These are phyloP conservation scores for Massarina eburnea DNA, from an alignment of 2,329 filamentous ascomycete species.

Conservation along the genomic window DNA sequence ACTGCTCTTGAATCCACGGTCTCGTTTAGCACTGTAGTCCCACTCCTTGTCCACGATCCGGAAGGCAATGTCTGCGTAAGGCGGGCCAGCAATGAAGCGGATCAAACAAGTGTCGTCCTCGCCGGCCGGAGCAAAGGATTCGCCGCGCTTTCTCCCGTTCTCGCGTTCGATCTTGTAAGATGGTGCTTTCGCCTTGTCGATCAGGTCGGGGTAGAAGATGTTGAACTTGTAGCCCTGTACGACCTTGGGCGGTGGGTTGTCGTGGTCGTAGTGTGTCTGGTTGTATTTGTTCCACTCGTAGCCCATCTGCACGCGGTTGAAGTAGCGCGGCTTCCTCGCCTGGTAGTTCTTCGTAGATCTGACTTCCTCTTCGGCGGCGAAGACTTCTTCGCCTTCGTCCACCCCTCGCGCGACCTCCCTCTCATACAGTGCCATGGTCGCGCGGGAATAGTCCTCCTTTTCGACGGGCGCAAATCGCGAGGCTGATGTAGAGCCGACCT, in stretches of 20 bases:
- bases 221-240: slow-evolving; percentile 99
- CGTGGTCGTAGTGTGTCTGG: slow-evolving; percentile 98
- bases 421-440: slow-evolving; percentile 86
- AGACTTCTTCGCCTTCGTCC: slow-evolving; percentile 93
- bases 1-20: slow-evolving; percentile 91
- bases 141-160: slow-evolving; percentile 81
- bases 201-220: slow-evolving; percentile 96
- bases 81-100: slow-evolving; percentile 89
- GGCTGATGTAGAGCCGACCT: slow-evolving; percentile 56
- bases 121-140: slow-evolving; percentile 89
- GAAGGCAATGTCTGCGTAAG: slow-evolving; percentile 96
- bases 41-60: slow-evolving; percentile 97
- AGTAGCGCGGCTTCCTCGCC: slow-evolving; percentile 91
- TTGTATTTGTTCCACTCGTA: slow-evolving; percentile 99
- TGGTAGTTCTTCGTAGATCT: slow-evolving; percentile 71
- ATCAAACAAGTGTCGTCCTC: slow-evolving; percentile 98
- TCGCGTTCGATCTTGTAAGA: slow-evolving; percentile 96
- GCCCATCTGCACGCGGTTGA: slow-evolving; percentile 97
- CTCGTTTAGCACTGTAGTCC: slow-evolving; percentile 96
- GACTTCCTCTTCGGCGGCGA: slow-evolving; percentile 84
- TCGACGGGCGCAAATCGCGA: slow-evolving; percentile 69
- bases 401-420: slow-evolving; percentile 89
- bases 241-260: slow-evolving; percentile 95
- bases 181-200: slow-evolving; percentile 91
- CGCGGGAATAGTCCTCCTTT: slow-evolving; percentile 81